Base-by-base conservation (phyloP, 2,329 filamentous ascomycete genomes). In the Penicillium sp. region DNA sequence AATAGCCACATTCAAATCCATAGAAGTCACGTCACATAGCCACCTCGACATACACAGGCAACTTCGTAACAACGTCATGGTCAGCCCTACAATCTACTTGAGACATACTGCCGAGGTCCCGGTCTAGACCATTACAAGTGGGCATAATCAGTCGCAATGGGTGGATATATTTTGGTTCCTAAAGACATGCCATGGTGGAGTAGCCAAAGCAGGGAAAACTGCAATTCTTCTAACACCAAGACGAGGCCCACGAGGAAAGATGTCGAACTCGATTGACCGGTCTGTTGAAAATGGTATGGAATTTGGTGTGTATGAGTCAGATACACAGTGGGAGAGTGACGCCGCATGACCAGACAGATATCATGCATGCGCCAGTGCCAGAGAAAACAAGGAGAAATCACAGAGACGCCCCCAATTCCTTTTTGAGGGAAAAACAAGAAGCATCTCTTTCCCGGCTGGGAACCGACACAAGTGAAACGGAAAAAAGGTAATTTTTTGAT, bases 281-380 rank as follows among this genome's bases (percentile, higher is more conserved):
- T 53, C 53, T 60, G 60, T 55, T 66, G 64, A 62, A 69, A 69
- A 72, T 69, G 66, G 65, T 69, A 67, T 73, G 68, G 63, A 69
- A 62, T 73, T 72, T 67, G 67, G 64, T 66, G 65, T 70, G 67
- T 67, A 68, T 70, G 67, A 72, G 64, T 72, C 68, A 71, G 64
- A 67, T 73, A 72, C 67, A 72, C 64, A 60, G 63, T 64, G 67
- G 67, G 64, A 66, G 60, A 67, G 62, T 63, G 64, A 69, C 63
- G 64, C 64, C 62, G 62, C 65, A 66, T 63, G 66, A 66, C 62
- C 67, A 65, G 65, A 63, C 39, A 42, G 55, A 66, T 55, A 65
- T 65, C 63, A 65, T 66, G 66, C 66, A 26, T 47, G 65, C 64
- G 60, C 60, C 56, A 56, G 55, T 59, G 57, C 50, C 61, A 62